These are phyloP conservation scores for Kurtzmaniella quercitrusa DNA, from an alignment of 1,139 yeast genomes.

Conservation along the genomic window DNA sequence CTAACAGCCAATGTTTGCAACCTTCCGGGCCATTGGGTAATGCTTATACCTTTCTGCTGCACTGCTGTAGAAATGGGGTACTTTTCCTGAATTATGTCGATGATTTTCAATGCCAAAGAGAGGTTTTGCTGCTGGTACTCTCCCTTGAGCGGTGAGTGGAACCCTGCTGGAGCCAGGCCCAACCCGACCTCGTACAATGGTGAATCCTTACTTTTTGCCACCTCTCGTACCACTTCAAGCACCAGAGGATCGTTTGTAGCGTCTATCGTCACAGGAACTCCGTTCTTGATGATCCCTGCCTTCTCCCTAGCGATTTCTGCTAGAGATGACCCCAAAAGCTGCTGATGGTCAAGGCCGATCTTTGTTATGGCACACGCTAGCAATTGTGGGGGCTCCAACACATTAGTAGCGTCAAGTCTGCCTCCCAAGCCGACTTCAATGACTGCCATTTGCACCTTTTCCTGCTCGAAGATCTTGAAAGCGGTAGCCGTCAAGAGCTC, in stretches of 20 bases:
- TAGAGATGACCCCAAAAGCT: slow-evolving; percentile 62
- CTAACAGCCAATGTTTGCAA: slow-evolving; percentile 41
- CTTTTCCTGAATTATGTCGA: slow-evolving; percentile 31
- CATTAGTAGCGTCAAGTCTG: slow-evolving; percentile 81
- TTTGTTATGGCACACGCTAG: slow-evolving; percentile 74
- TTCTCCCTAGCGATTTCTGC: slow-evolving; percentile 67
- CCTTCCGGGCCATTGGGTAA: slow-evolving; percentile 60
- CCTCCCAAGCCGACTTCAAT: slow-evolving; percentile 94
- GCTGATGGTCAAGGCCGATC: slow-evolving; percentile 81
- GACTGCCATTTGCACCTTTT: slow-evolving; percentile 64
- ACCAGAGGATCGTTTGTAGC: slow-evolving; percentile 54
- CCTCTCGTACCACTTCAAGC: slow-evolving; percentile 33
- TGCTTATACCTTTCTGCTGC: slow-evolving; percentile 47
- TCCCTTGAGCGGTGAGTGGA: slow-evolving; percentile 61
- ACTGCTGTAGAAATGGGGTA: slow-evolving; percentile 11
- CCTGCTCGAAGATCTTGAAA: slow-evolving; percentile 60
- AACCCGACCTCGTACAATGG: slow-evolving; percentile 16
- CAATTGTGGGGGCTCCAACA: slow-evolving; percentile 42
- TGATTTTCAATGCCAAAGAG: slow-evolving; percentile 60
- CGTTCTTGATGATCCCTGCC: slow-evolving; percentile 73
- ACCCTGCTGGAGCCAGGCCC: slow-evolving; percentile 12
- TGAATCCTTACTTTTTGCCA: slow-evolving; percentile 16
- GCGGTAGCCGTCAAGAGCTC: slow-evolving; percentile 84
- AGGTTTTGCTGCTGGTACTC: slow-evolving; percentile 68
- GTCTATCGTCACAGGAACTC: slow-evolving; percentile 67